Conservation (phyloP, 2,329 filamentous ascomycete species). For the Aspergillus sp. region DNA sequence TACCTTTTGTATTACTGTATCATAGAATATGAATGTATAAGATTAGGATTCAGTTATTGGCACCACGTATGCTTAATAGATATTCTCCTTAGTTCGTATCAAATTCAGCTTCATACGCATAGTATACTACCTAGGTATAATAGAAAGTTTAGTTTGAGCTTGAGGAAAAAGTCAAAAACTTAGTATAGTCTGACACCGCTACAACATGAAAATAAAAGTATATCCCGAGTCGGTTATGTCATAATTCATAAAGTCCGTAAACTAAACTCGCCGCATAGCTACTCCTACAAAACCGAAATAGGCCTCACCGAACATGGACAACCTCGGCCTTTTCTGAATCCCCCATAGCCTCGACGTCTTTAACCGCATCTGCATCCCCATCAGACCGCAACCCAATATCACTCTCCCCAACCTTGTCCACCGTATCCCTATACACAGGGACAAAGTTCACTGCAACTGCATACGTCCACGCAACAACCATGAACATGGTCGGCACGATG, state of each 20-base stretch:
- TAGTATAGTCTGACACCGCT: not conserved
- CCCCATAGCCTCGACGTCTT: conserved; percentile 15
- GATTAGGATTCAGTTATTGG: not conserved
- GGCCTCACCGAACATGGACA: not conserved
- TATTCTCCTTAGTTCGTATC: not conserved
- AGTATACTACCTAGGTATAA: not conserved
- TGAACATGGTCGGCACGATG: conserved; percentile 65
- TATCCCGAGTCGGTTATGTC: not conserved
- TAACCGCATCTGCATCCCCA: not conserved
- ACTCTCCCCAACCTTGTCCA: conserved; percentile 56
- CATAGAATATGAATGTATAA: conserved; percentile 26
- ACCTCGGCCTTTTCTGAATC: conserved; percentile 9
- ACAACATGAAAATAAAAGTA: too few species aligned
- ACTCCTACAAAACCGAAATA: not conserved
- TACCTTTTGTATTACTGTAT: conserved; percentile 26
- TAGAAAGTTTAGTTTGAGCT: too few species aligned
- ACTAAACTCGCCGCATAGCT: not conserved
- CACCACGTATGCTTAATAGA: not conserved
- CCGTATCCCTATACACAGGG: conserved; percentile 61
- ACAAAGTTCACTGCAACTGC: conserved; percentile 65
- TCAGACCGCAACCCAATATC: conserved; percentile 38
- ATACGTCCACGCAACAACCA: conserved; percentile 58
- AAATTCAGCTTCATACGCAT: not conserved
- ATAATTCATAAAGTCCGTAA: not conserved
- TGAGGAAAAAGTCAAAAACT: not conserved